These are phyloP conservation scores for Anthostomella pinea DNA, from an alignment of 2,329 filamentous ascomycete genomes.

Conservation along the genomic window DNA sequence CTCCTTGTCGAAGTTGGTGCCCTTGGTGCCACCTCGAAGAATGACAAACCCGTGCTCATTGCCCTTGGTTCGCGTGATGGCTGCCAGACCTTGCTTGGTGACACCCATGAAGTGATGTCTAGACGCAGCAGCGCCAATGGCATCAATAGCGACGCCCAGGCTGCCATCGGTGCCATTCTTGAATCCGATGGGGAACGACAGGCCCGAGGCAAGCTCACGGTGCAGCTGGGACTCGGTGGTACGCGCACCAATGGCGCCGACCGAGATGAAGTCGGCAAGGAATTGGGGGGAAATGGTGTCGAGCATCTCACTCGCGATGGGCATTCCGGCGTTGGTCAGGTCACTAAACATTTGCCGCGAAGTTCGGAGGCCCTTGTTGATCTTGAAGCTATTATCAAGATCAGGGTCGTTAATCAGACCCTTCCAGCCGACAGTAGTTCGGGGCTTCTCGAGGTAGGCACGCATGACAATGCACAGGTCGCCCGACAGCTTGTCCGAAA, in stretches of 20 bases:
- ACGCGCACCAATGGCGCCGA: constrained; percentile 91
- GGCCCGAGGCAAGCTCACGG: constrained; percentile 88
- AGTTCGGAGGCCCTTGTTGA: constrained; percentile 95
- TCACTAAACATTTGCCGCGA: constrained; percentile 93
- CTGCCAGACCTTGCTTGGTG: constrained; percentile 93
- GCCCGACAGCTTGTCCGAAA: constrained; percentile 74
- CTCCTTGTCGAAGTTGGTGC: constrained; percentile 89
- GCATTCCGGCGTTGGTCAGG: constrained; percentile 82
- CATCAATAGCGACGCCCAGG: constrained; percentile 88
- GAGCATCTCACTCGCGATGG: constrained; percentile 96
- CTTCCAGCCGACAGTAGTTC: constrained; percentile 98
- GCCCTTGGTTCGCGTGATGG: constrained; percentile 87
- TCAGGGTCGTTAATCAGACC: constrained; percentile 98
- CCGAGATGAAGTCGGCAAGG: constrained; percentile 90
- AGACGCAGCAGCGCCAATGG: constrained; percentile 82
- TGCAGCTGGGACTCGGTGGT: constrained; percentile 97
- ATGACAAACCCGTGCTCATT: constrained; percentile 99
- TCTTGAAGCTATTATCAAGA: constrained; percentile 95
- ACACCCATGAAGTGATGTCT: constrained; percentile 98
- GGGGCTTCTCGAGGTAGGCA: constrained; percentile 97
- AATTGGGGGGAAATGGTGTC: constrained; percentile 99
- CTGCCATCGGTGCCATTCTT: constrained; percentile 98
- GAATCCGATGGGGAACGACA: constrained; percentile 98
- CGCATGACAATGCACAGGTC: constrained; percentile 96
- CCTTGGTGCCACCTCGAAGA: constrained; percentile 83